A percentile compares a stretch with the other conserved stretches of the same genome.
phyloP scores from a whole-genome alignment of 768 basidiomycete species.

The Crassisporium funariophilum region DNA sequence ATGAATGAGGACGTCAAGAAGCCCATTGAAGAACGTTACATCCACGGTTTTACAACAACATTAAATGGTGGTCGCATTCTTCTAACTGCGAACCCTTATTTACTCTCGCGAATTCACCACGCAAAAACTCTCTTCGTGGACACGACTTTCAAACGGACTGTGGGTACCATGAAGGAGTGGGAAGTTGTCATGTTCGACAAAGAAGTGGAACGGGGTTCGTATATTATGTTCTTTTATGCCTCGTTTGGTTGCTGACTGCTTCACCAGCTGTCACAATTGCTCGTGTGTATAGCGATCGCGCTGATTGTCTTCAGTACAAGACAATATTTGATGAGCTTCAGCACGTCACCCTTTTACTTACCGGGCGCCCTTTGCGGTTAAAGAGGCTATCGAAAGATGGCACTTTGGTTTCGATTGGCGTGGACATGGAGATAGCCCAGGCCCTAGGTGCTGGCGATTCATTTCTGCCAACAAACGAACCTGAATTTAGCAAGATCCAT shows the following conservation, averaged over 20 bases:
- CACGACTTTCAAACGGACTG: slow-evolving; percentile 14
- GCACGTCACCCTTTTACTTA: slow-evolving; percentile 4
- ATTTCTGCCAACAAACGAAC: slow-evolving; percentile 17
- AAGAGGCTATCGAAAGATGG: slow-evolving; percentile 13
- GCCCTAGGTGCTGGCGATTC: slow-evolving; percentile 16
- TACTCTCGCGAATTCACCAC: slow-evolving; percentile 15
- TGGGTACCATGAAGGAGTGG: slow-evolving; percentile 15
- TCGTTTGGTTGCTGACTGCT: background rate
- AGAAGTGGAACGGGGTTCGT: slow-evolving; percentile 14
- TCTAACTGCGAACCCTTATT: slow-evolving; percentile 16
- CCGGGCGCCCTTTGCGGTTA: slow-evolving; percentile 11
- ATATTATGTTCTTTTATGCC: background rate
- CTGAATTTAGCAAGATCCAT: slow-evolving; percentile 15
- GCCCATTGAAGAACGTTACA: slow-evolving; percentile 23
- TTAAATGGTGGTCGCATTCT: slow-evolving; percentile 16
- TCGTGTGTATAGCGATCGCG: slow-evolving; percentile 13
- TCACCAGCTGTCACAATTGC: slow-evolving; percentile 15
- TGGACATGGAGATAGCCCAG: slow-evolving; percentile 21
- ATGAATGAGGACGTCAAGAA: slow-evolving; percentile 26
- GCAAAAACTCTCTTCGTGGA: slow-evolving; percentile 7
- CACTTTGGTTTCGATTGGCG: slow-evolving; percentile 12
- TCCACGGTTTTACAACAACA: slow-evolving; percentile 10
- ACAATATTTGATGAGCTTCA: slow-evolving; percentile 18
- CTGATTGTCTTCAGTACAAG: slow-evolving; percentile 13
- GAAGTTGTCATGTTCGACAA: slow-evolving; percentile 17